Evolutionary conservation across 148 eudicot species (phyloP).

Genomic region (Silene uniflora): DNA sequence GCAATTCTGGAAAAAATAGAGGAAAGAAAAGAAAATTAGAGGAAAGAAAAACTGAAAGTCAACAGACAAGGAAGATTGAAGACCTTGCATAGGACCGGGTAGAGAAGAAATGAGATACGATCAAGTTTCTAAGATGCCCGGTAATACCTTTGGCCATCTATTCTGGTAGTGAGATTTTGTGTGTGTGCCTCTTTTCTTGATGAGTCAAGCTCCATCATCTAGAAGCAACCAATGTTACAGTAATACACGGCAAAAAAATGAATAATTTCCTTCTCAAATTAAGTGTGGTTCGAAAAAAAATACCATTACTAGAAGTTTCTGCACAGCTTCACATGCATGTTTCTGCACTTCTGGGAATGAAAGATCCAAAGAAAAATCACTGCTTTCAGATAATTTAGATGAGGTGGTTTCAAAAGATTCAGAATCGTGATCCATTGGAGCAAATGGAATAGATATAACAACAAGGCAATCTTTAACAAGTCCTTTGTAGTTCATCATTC

Average conservation of each 20-base stretch:
- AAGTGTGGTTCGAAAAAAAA: slow-evolving; percentile 12
- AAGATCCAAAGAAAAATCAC: slow-evolving; percentile 42
- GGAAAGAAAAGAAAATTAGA: background rate
- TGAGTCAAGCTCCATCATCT: slow-evolving; percentile 77
- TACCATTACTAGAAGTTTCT: slow-evolving; percentile 72
- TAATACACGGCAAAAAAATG: background rate
- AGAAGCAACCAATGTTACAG: slow-evolving; percentile 20
- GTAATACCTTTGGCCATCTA: slow-evolving; percentile 76
- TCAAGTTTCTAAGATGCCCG: background rate
- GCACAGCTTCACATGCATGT: slow-evolving; percentile 41
- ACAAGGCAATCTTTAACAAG: slow-evolving; percentile 55
- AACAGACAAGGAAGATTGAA: background rate
- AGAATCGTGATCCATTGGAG: slow-evolving; percentile 23
- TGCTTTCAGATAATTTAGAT: slow-evolving; percentile 11
- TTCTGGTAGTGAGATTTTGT: slow-evolving; percentile 60
- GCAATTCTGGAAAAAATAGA: slow-evolving; percentile 47
- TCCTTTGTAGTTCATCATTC: slow-evolving; percentile 70
- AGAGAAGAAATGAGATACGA: background rate
- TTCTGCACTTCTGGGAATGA: slow-evolving; percentile 59
- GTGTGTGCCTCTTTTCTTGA: slow-evolving; percentile 61
- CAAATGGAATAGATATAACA: slow-evolving; percentile 34
- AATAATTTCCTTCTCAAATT: slow-evolving; percentile 6
- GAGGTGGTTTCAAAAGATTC: slow-evolving; percentile 27
- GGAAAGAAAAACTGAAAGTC: background rate
- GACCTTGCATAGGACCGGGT: background rate